A percentile compares a stretch with the other conserved stretches of the same genome.
These are phyloP conservation scores for Pluteus cervinus DNA, from an alignment of 768 basidiomycete species.

Conservation along the genomic window DNA sequence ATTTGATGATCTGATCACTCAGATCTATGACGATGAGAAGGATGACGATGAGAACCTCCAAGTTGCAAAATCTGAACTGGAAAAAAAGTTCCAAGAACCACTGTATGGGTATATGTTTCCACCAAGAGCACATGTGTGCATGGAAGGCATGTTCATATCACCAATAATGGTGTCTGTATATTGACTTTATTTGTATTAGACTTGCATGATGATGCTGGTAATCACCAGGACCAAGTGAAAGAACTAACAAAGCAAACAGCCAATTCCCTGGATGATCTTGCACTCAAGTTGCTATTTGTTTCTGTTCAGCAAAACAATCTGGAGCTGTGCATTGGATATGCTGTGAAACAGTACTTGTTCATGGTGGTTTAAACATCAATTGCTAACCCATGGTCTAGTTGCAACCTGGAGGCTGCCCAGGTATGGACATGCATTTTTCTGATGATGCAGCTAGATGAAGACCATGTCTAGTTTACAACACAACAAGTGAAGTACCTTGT, in stretches of 20 bases:
- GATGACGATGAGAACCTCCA: constrained; percentile 8
- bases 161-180: constrained; percentile 1
- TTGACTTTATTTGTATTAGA: constrained; percentile 11
- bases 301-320: constrained; percentile 20
- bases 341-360: no score
- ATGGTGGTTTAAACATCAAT: no score
- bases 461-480: no score
- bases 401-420: no score
- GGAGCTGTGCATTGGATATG: constrained; percentile 11
- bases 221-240: no score
- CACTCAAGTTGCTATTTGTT: constrained; percentile 14
- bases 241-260: constrained; percentile 14
- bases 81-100: constrained; percentile 10
- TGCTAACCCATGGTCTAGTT: no score
- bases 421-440: no score
- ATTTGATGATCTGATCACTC: constrained; percentile 22
- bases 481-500: no score
- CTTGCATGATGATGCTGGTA: constrained; percentile 10
- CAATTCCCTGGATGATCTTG: constrained; percentile 10
- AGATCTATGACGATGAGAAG: constrained; percentile 12
- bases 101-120: no score
- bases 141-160: constrained; percentile 15
- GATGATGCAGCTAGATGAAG: no score
- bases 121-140: constrained; percentile 13
- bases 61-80: constrained; percentile 9